phyloP scores from a whole-genome alignment of 2,329 filamentous ascomycete species.

The Neonectria ditissima region DNA sequence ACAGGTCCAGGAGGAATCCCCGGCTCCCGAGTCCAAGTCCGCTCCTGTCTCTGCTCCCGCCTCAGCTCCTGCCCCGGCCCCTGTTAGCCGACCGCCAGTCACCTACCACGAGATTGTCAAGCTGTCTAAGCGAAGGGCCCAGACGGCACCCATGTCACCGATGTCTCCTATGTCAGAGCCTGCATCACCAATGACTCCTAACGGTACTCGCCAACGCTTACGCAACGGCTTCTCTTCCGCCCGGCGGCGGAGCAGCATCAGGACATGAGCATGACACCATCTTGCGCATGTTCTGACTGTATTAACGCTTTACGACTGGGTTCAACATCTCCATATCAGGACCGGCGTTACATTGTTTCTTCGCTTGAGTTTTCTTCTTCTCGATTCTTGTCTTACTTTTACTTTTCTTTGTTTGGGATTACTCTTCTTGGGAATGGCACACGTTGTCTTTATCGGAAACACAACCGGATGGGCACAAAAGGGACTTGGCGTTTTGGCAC shows the following conservation, averaged over 20 bases:
- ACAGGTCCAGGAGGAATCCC: constrained; percentile 49
- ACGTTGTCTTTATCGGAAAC: constrained; percentile 10
- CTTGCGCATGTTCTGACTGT: constrained; percentile 29
- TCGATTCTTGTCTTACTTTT: constrained; percentile 29
- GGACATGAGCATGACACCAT: constrained; percentile 38
- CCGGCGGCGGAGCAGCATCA: constrained; percentile 58
- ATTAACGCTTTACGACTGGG: constrained; percentile 42
- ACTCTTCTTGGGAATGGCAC: constrained; percentile 18
- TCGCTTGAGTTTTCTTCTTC: constrained; percentile 25
- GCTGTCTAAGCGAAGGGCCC: constrained; percentile 55
- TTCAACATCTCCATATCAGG: constrained; percentile 26
- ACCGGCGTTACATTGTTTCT: constrained; percentile 32
- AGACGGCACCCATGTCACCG: constrained; percentile 44
- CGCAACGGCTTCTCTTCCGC: constrained; percentile 41
- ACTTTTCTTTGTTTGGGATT: constrained; percentile 33
- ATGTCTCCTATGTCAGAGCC: constrained; percentile 45
- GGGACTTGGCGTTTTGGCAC: constrained; percentile 37
- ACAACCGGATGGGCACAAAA: constrained; percentile 38
- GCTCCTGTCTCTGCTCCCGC: constrained; percentile 27
- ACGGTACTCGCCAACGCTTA: constrained; percentile 41
- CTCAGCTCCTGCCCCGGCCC: constrained; percentile 38
- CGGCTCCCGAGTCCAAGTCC: constrained; percentile 37
- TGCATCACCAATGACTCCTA: constrained; percentile 44
- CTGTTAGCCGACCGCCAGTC: constrained; percentile 47
- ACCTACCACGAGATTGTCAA: constrained; percentile 63